Base-by-base conservation (phyloP, 208 protist species). In the Leishmania lainsoni region DNA sequence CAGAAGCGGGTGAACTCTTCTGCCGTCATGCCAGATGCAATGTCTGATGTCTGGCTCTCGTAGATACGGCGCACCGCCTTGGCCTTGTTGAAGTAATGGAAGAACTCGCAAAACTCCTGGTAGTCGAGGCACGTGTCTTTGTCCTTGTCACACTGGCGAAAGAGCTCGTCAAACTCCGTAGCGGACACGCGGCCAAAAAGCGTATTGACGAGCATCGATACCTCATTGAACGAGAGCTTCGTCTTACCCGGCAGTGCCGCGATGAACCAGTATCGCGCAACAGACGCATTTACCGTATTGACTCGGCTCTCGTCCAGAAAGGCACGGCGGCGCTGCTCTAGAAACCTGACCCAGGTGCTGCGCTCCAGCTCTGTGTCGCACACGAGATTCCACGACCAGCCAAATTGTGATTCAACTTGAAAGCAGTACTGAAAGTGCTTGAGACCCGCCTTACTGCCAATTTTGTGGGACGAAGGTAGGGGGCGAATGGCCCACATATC, bases 61-160 rank as follows among this genome's bases (percentile, higher is more conserved):
- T 84, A 84, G 29, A 84, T 72, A 59, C 59, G 4, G 66, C 74
- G 51, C 20, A 56, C 76, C 16, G 58, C 16, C 9, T 84, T 61
- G 3, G 93, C 79, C 59, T 85, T 52, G 49, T 84, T 78, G 61
- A 91, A 86, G 68, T 63, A 76, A 42, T 48, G 58, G 70, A 88
- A 94, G 54, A 94, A 83, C 35, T 83, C 79, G 16, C 69, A 68
- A 76, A 92, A 94, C 68, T 91, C 89, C 1, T 82, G 68, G 51
- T 83, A 85, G 66, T 88, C 35, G 52, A 94, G 84, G 42, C 66
- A 78, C 5, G 75, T 76, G 51, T 83, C 81, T 29, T 83, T 86
- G 65, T 87, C 76, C 17, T 58, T 81, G 58, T 84, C 82, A 42
- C 81, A 80, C n/a, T 75, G 54, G 49, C 86, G 75, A 35, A 89